Evolutionary conservation across 345 rosid genomes (phyloP), one percentile per base, ranked within the genome.

Genomic region (Sonneratia caseolaris): DNA sequence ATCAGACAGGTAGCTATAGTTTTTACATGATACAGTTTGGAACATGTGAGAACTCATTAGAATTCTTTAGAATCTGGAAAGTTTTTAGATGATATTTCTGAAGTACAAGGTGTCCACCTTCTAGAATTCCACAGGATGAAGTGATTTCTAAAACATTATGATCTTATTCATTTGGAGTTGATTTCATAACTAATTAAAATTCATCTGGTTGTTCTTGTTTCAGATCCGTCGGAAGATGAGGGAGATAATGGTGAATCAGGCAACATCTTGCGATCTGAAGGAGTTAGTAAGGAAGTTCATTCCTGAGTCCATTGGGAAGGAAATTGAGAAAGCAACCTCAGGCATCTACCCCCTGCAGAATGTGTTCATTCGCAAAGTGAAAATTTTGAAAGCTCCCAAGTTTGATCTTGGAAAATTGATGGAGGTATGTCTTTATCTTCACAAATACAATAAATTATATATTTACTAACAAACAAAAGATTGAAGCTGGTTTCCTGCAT

Each of bases 331-430:
- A 82, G 95, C 91, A 48, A 94, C 98, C 24, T 74, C 79, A 0
- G 70, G 88, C 74, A 90, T 91, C 77, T 94, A 89, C 79, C 98
- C 98, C 0, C 86, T 91, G 56, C 97, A 94, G 76, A 91, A 94
- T 14, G 97, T 94, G 42, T 91, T 80, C 82, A 89, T 94, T 67
- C 83, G 98, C 40, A 94, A 94, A 82, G 96, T 94, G 70, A 94
- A 94, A 78, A 91, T 94, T 75, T 84, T 94, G 71, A 94, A 94
- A 72, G 88, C 98, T 64, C 98, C 98, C 64, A 94, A 94, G 78
- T 94, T 94, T 66, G 98, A 94, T 79, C 95, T 94, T 24, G 98
- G 98, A 75, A 94, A 91, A 79, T 82, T 94, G 79, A 93, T 93
- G 98, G 98, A 93, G 83, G 98, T 77, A 76, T 68, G 64, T 64